Evolutionary conservation across 2,329 filamentous ascomycete genomes (phyloP), one percentile per base, ranked within the genome.

Genomic region (Catunica adiposa): DNA sequence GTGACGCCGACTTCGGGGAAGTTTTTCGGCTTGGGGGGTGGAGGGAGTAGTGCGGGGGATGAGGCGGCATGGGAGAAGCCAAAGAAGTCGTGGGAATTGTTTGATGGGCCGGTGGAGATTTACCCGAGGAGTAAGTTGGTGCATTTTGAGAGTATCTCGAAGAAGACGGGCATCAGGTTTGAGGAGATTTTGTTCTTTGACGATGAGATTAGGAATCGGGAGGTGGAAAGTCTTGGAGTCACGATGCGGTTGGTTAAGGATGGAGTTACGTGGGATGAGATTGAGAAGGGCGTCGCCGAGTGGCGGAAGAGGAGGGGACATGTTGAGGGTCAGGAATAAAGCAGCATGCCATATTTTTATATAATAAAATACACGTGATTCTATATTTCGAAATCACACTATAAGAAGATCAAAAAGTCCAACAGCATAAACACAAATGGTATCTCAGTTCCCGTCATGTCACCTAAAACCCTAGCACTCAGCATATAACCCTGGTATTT

Each of bases 171-270:
- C 1, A 67, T 96, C 2, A 70, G 72, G 4, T 94, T 80, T 64
- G 77, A 84, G 60, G 87, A 96, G 51, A 94, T 97, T 83, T 67
- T 97, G 34, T 97, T 97, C 68, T 97, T 97, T 62, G 90, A 97
- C 62, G 90, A 97, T 63, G 90, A 97, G 76, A 74, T 76, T 54
- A 72, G 90, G 59, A 97, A 97, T 65, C 74, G 79, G 57, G 89
- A 96, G 65, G 90, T 94, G 0, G 80, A 83, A 70, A 71, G 65
- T 25, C 64, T 96, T 52, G 89, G 89, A 0, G 84, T 94, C 2
- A 86, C 84, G 0, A 94, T 97, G 79, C 81, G 80, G 64, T 70
- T 96, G 52, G 83, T 97, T 0, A 71, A 78, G 56, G 83, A 94
- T 65, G 89, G 89, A 0, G 80, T 95, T 55, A 82, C 77, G 1